phyloP scores from a whole-genome alignment of 1,139 yeast genomes.

The Hanseniaspora uvarum region DNA sequence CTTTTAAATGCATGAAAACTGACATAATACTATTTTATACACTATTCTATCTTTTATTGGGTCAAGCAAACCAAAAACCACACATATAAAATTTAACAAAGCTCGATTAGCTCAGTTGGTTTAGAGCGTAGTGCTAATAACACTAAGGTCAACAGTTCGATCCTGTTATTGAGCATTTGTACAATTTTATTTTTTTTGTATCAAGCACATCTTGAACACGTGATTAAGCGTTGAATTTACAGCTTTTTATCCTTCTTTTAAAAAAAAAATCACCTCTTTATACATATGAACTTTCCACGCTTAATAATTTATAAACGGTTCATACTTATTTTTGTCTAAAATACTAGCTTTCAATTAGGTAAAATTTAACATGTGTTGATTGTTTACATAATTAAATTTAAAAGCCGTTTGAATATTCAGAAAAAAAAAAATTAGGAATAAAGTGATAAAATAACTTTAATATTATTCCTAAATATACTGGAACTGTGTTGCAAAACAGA shows the following conservation, averaged over 20 bases:
- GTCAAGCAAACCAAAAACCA: no score
- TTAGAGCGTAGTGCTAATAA: conserved; percentile 18
- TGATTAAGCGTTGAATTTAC: no score
- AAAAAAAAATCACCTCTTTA: background rate
- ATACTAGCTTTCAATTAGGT: no score
- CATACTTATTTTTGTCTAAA: background rate
- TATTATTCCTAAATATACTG: no score
- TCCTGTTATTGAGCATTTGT: conserved; percentile 9
- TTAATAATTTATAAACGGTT: no score
- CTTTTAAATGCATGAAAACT: no score
- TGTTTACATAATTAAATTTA: background rate
- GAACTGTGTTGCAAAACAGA: no score
- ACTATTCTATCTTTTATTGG: no score
- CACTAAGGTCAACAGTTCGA: conserved; percentile 18
- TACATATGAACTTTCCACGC: background rate
- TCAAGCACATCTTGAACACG: background rate
- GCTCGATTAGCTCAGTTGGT: conserved; percentile 18
- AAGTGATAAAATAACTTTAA: background rate
- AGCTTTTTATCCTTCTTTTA: background rate
- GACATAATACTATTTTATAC: no score
- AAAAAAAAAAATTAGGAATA: no score
- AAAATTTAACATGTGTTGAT: no score
- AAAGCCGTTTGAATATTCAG: background rate
- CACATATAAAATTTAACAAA: background rate
- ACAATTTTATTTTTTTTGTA: background rate